Evolutionary conservation across 441 rosid genomes (phyloP), one percentile per base, ranked within the genome.

Genomic region (Brassica balearica): DNA sequence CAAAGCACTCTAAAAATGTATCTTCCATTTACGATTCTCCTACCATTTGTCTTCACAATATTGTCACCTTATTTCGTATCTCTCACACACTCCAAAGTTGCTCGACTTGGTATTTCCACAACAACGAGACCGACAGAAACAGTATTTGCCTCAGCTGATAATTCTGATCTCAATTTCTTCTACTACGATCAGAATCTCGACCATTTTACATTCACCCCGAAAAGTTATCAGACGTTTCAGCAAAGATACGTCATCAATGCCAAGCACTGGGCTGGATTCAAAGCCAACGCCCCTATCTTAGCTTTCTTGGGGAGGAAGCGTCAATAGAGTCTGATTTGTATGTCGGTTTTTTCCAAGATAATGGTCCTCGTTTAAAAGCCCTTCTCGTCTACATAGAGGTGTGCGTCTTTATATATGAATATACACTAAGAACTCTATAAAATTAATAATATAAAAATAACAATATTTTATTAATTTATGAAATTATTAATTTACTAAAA

Each of bases 321-420:
- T 32, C 89, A 0, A n/a, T 90, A 19, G 89, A 88, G 12, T 0
- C 46, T 1, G 59, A 11, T 48, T 84, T 81, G 72, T 4, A 77
- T 0, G 41, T 74, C 2, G 89, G 90, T 1, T 88, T 92, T 70
- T 79, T 87, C 8, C 17, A 74, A 1, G 94, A 91, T 51, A 84
- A 81, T 29, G 90, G 91, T 59, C 19, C 78, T 29, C 79, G 63
- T 1, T 82, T 91, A 36, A 84, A 83, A 34, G 88, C 92, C 8
- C 89, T 91, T 15, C 43, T 88, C 2, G 77, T 91, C 3, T 91
- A 86, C 64, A 81, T 92, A 2, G 97, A 92, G 95, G 97, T 92
- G 12, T n/a, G 48, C 25, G 43, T 23, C 1, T 11, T 27, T 17
- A 0, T 48, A 48, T 51, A 48, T 48, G 7, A 48, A 12, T 48